These are phyloP conservation scores for Cystoisospora suis DNA, from an alignment of 169 alveolate species.

Conservation along the genomic window DNA sequence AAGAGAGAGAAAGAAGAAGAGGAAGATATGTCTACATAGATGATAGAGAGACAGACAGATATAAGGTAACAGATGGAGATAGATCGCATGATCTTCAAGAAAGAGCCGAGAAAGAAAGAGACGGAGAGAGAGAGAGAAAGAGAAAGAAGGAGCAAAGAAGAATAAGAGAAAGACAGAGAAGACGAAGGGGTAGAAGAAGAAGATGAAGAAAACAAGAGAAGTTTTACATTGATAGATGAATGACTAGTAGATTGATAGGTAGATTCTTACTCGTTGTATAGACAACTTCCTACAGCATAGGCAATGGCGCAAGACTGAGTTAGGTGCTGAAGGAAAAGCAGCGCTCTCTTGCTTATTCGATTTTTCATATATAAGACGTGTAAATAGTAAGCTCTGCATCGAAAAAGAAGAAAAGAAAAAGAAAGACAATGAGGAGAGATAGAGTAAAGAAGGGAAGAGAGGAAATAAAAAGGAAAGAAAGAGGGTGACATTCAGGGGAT, in stretches of 20 bases:
- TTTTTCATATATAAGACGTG: constrained; percentile 40
- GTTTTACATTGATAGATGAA: not conserved
- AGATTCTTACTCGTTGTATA: constrained; percentile 45
- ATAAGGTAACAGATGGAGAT: too few species aligned
- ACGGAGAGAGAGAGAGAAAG: not conserved
- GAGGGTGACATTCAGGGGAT: too few species aligned
- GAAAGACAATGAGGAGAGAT: not conserved
- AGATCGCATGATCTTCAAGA: not conserved
- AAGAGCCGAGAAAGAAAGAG: not conserved
- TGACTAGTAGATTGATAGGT: not conserved
- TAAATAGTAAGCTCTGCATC: constrained; percentile 49
- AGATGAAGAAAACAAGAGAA: too few species aligned
- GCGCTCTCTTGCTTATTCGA: not conserved
- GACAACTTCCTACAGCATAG: constrained; percentile 55
- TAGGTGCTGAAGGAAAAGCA: constrained; percentile 54
- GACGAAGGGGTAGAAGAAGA: not conserved
- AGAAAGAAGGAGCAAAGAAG: not conserved
- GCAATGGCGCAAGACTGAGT: constrained; percentile 49
- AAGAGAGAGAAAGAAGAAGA: not conserved
- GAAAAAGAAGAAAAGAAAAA: not conserved
- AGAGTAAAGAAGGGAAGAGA: too few species aligned
- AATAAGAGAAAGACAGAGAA: not conserved
- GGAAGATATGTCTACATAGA: not conserved
- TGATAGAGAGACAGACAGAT: not conserved
- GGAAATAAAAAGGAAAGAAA: too few species aligned